Evolutionary conservation across 164 flowering plant genomes (phyloP).

Genomic region (Warburgia ugandensis): DNA sequence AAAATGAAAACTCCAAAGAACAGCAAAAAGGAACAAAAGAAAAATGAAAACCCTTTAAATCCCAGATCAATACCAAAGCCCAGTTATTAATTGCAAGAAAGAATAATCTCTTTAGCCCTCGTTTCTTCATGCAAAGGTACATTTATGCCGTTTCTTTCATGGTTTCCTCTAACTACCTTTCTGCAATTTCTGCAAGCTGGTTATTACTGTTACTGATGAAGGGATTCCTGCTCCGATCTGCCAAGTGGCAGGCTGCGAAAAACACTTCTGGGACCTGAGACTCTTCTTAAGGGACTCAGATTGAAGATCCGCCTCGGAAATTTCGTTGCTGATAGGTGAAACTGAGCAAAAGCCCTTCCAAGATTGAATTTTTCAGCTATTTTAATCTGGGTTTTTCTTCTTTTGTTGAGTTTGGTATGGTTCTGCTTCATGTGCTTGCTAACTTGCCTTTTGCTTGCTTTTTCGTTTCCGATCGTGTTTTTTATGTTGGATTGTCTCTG

Average conservation of each 20-base stretch:
- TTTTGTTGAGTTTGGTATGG: background rate
- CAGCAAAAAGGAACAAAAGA: no score
- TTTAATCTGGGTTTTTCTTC: background rate
- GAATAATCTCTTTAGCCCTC: no score
- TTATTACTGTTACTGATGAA: slow-evolving; percentile 11
- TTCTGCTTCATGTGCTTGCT: slow-evolving; percentile 3
- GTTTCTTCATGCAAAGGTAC: background rate
- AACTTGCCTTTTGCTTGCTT: background rate
- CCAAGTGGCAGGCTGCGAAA: slow-evolving; percentile 15
- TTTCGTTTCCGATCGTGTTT: background rate
- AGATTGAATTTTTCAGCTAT: slow-evolving; percentile 2
- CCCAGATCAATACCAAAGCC: no score
- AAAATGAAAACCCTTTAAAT: no score
- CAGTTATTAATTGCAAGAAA: no score
- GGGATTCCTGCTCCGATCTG: slow-evolving; percentile 20
- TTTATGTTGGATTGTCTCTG: slow-evolving; percentile 3
- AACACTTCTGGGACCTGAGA: slow-evolving; percentile 7
- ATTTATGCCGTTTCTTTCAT: slow-evolving; percentile 13
- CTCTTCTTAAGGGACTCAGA: slow-evolving; percentile 10
- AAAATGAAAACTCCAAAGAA: no score
- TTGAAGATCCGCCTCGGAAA: slow-evolving; percentile 2
- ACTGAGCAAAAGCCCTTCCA: slow-evolving; percentile 1
- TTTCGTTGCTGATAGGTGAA: slow-evolving; percentile 14
- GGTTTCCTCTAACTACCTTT: slow-evolving; percentile 13
- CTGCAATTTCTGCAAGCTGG: slow-evolving; percentile 23